Evolutionary conservation across 495 filamentous ascomycete genomes (phyloP), one percentile per base, ranked within the genome.

Genomic region (Lichenothelia convexa): DNA sequence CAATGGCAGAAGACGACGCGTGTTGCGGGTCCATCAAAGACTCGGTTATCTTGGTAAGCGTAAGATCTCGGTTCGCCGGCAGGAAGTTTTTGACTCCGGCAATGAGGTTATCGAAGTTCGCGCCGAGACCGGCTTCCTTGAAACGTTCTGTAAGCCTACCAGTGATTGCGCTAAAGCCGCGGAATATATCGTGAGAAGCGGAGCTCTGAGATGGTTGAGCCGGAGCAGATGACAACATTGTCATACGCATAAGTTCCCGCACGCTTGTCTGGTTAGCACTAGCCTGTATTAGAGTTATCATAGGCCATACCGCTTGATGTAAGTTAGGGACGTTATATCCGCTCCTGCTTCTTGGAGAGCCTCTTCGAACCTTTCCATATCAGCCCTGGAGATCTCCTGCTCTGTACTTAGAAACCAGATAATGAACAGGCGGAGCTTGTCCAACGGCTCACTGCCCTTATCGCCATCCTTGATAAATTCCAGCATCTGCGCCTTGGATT

Each of bases 61-160:
- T 99, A 3, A 94, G 67, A 50, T 99, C 91, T 47, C 85, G 80
- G 58, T 99, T 89, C 8, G 73, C 83, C 1, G 91, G 91, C 3
- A 97, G 63, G 63, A 97, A 93, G 56, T 94, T 95, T 62, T 95
- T 95, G 59, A 99, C 87, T 23, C 91, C 87, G n/a, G 83, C 85
- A 43, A 99, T 85, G 20, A 99, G 71, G 18, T 74, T 84, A 46
- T 95, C 91, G 48, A 95, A 85, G 53, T 93, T 93, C 35, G 86
- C 75, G 19, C 80, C 77, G 4, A 93, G 66, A 7, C 84, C 80
- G 5, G 81, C 83, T 35, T 91, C 87, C 45, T 89, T 87, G 51
- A 97, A 77, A 18, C 85, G 78, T 54, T 93, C 86, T 12, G 89
- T 93, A 15, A 99, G 71, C 16, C 85, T 73, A 32, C 75, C 86